Conservation (phyloP, 2,329 filamentous ascomycete species). For the Tothia fuscella region DNA sequence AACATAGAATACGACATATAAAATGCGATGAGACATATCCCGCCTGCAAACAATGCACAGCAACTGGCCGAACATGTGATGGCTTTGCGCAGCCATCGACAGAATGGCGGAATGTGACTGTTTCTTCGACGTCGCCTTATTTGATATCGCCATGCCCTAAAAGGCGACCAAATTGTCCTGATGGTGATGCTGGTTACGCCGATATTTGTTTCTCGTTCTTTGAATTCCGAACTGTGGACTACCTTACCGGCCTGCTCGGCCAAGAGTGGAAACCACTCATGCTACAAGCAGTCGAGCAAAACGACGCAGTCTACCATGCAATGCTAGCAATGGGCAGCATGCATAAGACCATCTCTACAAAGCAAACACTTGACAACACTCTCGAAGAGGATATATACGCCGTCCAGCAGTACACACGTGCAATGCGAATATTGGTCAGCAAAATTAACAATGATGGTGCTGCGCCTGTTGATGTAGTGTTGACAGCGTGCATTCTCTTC, state of each 20-base stretch:
- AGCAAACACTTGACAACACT: neutral
- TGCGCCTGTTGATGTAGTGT: neutral
- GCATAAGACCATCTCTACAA: neutral
- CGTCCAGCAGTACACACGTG: conserved; percentile 1
- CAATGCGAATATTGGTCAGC: neutral
- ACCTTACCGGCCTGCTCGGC: neutral
- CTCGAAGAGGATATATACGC: conserved; percentile 7
- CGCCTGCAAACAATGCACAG: neutral
- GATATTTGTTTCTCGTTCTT: neutral
- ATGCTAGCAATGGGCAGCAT: conserved; percentile 1
- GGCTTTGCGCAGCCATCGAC: neutral
- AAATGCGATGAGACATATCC: conserved; percentile 6
- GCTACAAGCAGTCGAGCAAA: conserved; percentile 1
- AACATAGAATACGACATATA: neutral
- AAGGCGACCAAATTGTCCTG: neutral
- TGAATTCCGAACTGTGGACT: neutral
- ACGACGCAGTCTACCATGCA: conserved; percentile 1
- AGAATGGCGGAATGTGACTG: neutral
- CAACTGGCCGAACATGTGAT: neutral
- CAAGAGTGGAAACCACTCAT: neutral
- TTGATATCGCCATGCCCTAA: neutral
- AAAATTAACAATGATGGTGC: neutral
- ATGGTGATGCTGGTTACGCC: neutral
- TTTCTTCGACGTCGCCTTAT: neutral
- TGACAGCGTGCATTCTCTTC: conserved; percentile 1